Base-by-base conservation (phyloP, 2,329 filamentous ascomycete genomes). In the Neopestalotiopsis sp. region DNA sequence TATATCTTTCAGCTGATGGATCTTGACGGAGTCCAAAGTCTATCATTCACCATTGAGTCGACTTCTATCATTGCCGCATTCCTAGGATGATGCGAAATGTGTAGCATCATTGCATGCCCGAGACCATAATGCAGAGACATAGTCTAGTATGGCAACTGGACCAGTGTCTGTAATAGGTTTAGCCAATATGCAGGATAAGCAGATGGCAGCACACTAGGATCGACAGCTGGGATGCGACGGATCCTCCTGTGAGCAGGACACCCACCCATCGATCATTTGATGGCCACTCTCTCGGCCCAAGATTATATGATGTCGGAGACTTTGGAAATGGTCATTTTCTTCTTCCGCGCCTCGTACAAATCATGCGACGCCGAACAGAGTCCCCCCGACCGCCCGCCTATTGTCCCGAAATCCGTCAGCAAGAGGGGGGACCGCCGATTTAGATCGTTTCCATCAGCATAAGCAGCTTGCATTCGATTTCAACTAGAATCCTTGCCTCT, bases 141-240 rank as follows among this genome's bases (percentile, higher is more conserved):
- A n/a, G 17, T n/a, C n/a, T 20, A 10, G 9, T 14, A 59, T 17
- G 17, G 13, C 24, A 24, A 17, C 10, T 38, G n/a, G 32, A 7
- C 9, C 10, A 9, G 30, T 4, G 32, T 28, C 59, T 38, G 20
- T 12, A 34, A 64, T 49, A 24, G 61, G 61, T 12, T 53, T 64
- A 67, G 56, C 62, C 64, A 34, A 65, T 45, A 69, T 74, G 74
- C 71, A 71, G 72, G 68, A 76, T 76, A 76, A 76, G 74, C 73
- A 73, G 70, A 67, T 62, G 59, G 69, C 74, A 64, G 59, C 30
- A 17, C 59, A 17, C 59, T 62, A 53, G 59, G 59, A 62, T 62
- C 13, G 59, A 34, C 28, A 24, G 34, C 13, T 14, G 32, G 32
- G 59, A 53, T 53, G n/a, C 6, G 45, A 20, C 9, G n/a, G 45